Evolutionary conservation across 2,329 filamentous ascomycete genomes (phyloP), one percentile per base, ranked within the genome.

Genomic region (Colletotrichum phormii): DNA sequence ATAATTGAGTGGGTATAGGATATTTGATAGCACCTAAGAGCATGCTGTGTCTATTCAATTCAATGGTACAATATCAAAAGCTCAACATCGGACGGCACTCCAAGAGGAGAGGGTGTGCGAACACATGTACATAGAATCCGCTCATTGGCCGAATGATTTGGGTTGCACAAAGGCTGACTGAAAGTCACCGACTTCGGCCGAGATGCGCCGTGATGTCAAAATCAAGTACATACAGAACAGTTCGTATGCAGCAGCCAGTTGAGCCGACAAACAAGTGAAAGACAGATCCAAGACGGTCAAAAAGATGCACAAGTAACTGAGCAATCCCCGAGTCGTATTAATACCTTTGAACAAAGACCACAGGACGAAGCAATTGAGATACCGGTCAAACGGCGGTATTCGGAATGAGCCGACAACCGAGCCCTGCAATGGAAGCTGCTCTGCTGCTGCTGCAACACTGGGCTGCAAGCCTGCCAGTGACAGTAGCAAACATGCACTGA

Each of bases 331-430:
- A 1, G n/a, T 29, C 15, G 29, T 22, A 29, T 33, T 31, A 57
- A n/a, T 9, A 33, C 29, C n/a, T 26, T 42, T 15, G 31, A 49
- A n/a, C 7, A 18, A n/a, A 9, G 35, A 37, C 42, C 15, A 11
- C 13, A 29, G 29, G 33, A 31, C 46, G 63, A 29, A 33, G 46
- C 35, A 49, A 24, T 51, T 18, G 5, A 37, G 46, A 69, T 69
- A 42, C 59, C 65, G 65, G 46, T 69, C 70, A 64, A 64, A 60
- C 60, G 67, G 66, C 71, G 54, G 49, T 61, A 64, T 64, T 72
- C 61, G 70, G 66, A 26, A 64, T 60, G 66, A 46, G 49, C 71
- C 70, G 54, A 64, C 33, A 70, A 70, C 66, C 54, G 66, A 64
- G 69, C 35, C 37, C 37, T 42, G 37, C 37, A 42, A 8, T 42